phyloP scores from a whole-genome alignment of 1,284 basidiomycete genomes.

The Malassezia caprae region DNA sequence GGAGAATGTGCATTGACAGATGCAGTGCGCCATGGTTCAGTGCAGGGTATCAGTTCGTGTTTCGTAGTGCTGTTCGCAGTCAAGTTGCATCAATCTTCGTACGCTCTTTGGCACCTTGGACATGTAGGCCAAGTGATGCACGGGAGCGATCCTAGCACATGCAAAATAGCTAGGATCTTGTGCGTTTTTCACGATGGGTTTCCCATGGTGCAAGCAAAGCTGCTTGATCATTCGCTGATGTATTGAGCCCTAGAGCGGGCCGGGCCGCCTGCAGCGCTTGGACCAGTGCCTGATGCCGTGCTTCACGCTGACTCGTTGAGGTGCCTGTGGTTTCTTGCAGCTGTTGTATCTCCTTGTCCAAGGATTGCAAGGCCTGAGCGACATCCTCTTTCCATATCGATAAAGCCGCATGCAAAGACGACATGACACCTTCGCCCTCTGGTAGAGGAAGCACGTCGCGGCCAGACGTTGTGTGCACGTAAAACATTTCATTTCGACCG shows the following conservation, averaged over 20 bases:
- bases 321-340: background rate
- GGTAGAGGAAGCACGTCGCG: constrained; percentile 2
- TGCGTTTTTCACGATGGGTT: constrained; percentile 4
- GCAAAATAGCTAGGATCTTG: background rate
- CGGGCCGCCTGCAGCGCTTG: background rate
- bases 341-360: background rate
- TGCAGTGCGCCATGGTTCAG: too few relatives aligned
- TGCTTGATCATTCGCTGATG: background rate
- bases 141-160: too few relatives aligned
- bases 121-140: too few relatives aligned
- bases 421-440: background rate
- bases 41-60: too few relatives aligned
- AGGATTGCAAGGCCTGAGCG: background rate
- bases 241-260: background rate
- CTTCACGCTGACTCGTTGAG: background rate
- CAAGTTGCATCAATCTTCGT: too few relatives aligned
- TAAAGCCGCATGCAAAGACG: background rate
- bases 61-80: too few relatives aligned
- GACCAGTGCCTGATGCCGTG: constrained; percentile 1
- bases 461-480: background rate
- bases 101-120: too few relatives aligned
- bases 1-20: too few relatives aligned
- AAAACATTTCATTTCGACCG: background rate
- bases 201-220: background rate
- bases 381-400: background rate